Base-by-base conservation (phyloP, 257 asterid species). In the Gentiana dahurica region DNA sequence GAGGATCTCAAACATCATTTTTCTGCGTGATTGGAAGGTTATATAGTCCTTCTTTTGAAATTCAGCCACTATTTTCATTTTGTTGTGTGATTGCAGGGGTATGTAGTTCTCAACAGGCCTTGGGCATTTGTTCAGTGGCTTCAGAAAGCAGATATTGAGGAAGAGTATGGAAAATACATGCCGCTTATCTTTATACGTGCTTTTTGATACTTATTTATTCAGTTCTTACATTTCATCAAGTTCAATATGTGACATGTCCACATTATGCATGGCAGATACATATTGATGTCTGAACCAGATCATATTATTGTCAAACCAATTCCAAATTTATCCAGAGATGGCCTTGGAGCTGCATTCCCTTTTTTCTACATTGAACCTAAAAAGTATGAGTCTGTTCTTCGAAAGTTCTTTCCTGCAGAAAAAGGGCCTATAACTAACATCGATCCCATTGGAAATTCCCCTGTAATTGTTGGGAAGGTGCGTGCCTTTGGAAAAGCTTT, bases 121-220 rank as follows among this genome's bases (percentile, higher is more conserved):
- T 90, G 96, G 96, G 98, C 98, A 54, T 87, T 90, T 76, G 98
- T 90, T 54, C 98, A 90, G 75, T 90, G 98, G 98, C 98, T 90
- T 73, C 91, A 82, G 65, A 81, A 90, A 73, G 89, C 94, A 55
- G 59, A 79, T 44, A 90, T 90, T 65, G 66, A 84, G 71, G 98
- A 90, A 82, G 98, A 90, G 97, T 89, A 76, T 3, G 92, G 34
- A 61, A 41, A 39, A 36, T 49, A 45, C 66, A 49, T 54, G 33
- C 50, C 3, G 1, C 54, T 36, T 33, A 24, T 4, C 6, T 44
- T 49, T 34, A 4, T 34, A 2, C 24, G n/a, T 47, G 36, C 47
- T 12, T 9, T 34, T 5, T 36, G 39, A 63, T 53, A 13, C 33
- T 43, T 8, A 6, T 8, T 8, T 12, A 12, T 39, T 38, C 52